Evolutionary conservation across 2,329 filamentous ascomycete species (phyloP).

Genomic region (Ceratocystis cubensis): DNA sequence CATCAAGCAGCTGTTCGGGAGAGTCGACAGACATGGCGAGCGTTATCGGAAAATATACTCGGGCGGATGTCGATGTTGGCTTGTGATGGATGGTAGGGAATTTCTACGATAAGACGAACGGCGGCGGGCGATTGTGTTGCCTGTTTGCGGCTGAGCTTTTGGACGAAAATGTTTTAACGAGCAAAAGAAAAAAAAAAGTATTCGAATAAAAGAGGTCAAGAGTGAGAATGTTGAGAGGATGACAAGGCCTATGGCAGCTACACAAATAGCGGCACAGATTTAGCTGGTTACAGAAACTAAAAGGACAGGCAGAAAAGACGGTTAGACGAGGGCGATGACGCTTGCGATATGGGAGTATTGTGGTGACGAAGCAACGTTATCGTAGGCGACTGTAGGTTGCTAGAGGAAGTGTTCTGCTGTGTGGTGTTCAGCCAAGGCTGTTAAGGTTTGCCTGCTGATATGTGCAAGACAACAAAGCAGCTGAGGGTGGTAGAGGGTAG

Average conservation of each 20-base stretch:
- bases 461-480: background rate
- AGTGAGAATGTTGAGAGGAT: background rate
- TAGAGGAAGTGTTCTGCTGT: background rate
- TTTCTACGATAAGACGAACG: background rate
- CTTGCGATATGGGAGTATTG: background rate
- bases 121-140: background rate
- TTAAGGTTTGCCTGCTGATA: background rate
- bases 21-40: slow-evolving; percentile 28
- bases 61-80: background rate
- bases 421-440: background rate
- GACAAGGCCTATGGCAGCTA: background rate
- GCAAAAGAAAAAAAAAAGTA: background rate
- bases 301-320: background rate
- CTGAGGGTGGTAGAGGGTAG: background rate
- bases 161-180: background rate
- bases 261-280: background rate
- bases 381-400: too few species aligned
- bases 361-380: background rate
- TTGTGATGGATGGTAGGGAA: background rate
- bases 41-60: slow-evolving; percentile 16
- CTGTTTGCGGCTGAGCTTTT: background rate
- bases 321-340: background rate
- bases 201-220: background rate
- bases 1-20: slow-evolving; percentile 61
- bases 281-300: background rate